Conservation (phyloP, 2,329 filamentous ascomycete species). For the Fusarium sp. region DNA sequence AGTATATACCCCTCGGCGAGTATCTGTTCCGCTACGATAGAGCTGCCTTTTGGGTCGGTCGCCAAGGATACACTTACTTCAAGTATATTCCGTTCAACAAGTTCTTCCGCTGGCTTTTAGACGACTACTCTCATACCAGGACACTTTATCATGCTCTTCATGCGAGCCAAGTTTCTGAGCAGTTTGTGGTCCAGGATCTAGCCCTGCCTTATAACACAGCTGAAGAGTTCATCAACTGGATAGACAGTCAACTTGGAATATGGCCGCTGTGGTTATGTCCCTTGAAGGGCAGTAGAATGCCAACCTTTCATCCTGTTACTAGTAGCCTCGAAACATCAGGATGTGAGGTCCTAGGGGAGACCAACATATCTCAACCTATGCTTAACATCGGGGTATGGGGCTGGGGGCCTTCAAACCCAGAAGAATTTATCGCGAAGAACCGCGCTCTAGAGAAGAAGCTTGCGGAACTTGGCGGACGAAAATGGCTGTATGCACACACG, state of each 20-base stretch:
- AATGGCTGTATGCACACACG: conserved; percentile 86
- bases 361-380: conserved; percentile 53
- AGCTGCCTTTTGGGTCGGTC: conserved; percentile 75
- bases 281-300: conserved; percentile 30
- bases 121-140: conserved; percentile 73
- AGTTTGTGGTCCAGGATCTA: conserved; percentile 75
- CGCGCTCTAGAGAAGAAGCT: conserved; percentile 76
- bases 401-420: conserved; percentile 68
- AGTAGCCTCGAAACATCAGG: fast-evolving
- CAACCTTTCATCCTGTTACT: conserved; percentile 44
- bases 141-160: conserved; percentile 76
- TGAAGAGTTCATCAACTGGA: conserved; percentile 51
- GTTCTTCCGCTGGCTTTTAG: conserved; percentile 70
- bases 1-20: conserved; percentile 55
- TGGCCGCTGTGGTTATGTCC: conserved; percentile 53
- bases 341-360: fast-evolving
- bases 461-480: conserved; percentile 76
- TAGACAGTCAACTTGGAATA: conserved; percentile 38
- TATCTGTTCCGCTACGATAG: conserved; percentile 76
- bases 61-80: conserved; percentile 70
- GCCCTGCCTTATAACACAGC: conserved; percentile 68
- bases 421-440: conserved; percentile 74
- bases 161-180: conserved; percentile 66
- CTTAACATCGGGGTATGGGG: conserved; percentile 80
- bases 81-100: conserved; percentile 67